phyloP scores from a whole-genome alignment of 2,329 filamentous ascomycete species.

The Trichoderma pleuroti region DNA sequence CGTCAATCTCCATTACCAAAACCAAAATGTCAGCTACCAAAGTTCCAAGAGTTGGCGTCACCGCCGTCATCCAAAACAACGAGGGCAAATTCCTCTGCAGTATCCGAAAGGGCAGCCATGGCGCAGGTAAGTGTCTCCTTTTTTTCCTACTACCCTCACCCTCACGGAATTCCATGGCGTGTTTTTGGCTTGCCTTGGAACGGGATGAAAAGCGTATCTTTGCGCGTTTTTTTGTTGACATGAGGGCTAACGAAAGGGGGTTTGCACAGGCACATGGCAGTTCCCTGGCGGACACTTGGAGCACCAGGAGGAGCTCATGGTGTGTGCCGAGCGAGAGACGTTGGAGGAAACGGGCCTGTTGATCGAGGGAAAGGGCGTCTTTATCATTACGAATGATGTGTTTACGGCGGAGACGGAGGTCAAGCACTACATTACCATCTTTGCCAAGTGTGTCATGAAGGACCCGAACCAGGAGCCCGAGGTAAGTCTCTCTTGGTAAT shows the following conservation, averaged over 20 bases:
- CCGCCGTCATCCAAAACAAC: slow-evolving; percentile 42
- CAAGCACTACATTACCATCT: slow-evolving; percentile 74
- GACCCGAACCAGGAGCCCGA: slow-evolving; percentile 48
- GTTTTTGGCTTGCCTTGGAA: neutral
- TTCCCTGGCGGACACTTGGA: slow-evolving; percentile 77
- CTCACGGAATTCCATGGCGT: neutral
- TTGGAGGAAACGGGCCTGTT: slow-evolving; percentile 67
- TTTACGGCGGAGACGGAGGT: slow-evolving; percentile 54
- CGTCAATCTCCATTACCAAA: too few relatives aligned
- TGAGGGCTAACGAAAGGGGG: slow-evolving; percentile 15
- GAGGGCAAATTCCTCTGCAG: slow-evolving; percentile 47
- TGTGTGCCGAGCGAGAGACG: slow-evolving; percentile 64
- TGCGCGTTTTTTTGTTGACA: neutral
- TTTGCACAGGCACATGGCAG: slow-evolving; percentile 53
- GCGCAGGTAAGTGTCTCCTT: slow-evolving; percentile 38
- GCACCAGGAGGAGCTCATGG: slow-evolving; percentile 57
- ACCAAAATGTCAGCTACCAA: neutral
- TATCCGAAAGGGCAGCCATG: slow-evolving; percentile 47
- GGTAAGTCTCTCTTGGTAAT: slow-evolving; percentile 38
- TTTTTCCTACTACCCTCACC: neutral
- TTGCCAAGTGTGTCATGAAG: slow-evolving; percentile 53
- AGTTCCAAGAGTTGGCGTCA: slow-evolving; percentile 42
- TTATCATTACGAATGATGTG: slow-evolving; percentile 64
- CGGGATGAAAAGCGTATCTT: neutral
- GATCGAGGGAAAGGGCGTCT: slow-evolving; percentile 49